phyloP scores from a whole-genome alignment of 177 flowering plant genomes.

The Telopea speciosissima region DNA sequence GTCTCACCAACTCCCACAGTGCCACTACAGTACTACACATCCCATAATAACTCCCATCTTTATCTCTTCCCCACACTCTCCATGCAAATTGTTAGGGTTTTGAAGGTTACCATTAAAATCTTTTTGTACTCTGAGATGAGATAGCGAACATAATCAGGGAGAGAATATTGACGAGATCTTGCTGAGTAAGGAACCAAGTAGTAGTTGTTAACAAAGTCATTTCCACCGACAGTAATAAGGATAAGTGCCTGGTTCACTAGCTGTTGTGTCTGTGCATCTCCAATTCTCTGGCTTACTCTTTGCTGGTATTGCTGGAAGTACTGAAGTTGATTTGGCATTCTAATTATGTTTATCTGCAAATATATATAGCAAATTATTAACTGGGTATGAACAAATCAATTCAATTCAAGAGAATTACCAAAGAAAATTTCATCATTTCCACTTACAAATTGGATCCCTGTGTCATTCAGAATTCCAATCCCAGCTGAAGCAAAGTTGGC shows the following conservation, averaged over 20 bases:
- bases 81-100: no score
- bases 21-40: no score
- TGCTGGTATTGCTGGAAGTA: constrained; percentile 52
- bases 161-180: constrained; percentile 48
- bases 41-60: no score
- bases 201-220: constrained; percentile 89
- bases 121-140: constrained; percentile 57
- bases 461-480: constrained; percentile 83
- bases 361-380: neutral
- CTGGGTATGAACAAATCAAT: neutral
- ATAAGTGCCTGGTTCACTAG: constrained; percentile 51
- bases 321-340: constrained; percentile 39
- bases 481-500: constrained; percentile 98
- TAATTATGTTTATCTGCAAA: constrained; percentile 54
- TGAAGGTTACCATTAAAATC: constrained; percentile 49
- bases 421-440: no score
- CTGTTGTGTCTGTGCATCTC: constrained; percentile 23
- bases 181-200: constrained; percentile 47
- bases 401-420: neutral
- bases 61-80: no score
- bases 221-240: constrained; percentile 71
- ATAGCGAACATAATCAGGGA: constrained; percentile 38
- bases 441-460: constrained; percentile 87
- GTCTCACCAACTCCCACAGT: neutral
- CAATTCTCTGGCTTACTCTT: constrained; percentile 39